phyloP scores from a whole-genome alignment of 1,284 basidiomycete species.

The Leccinum solheimii region DNA sequence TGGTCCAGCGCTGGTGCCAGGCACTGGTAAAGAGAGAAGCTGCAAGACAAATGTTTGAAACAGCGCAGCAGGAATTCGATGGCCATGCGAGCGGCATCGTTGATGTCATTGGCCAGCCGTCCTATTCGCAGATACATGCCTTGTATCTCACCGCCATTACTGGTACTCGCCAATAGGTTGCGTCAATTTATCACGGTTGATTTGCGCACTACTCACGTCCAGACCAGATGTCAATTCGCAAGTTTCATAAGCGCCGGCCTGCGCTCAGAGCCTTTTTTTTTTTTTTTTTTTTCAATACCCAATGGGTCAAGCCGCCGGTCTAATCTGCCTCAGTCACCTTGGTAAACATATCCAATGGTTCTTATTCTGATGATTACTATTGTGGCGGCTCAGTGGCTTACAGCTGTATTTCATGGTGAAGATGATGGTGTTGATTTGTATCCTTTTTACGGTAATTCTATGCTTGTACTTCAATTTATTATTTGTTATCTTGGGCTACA shows the following conservation, averaged over 20 bases:
- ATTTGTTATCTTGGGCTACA: too few relatives aligned
- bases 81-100: background rate
- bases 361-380: background rate
- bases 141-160: background rate
- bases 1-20: background rate
- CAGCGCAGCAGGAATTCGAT: background rate
- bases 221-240: background rate
- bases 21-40: background rate
- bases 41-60: background rate
- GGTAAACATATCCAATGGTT: background rate
- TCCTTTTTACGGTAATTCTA: background rate
- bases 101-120: background rate
- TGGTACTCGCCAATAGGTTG: background rate
- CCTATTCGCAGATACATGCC: background rate
- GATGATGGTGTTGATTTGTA: background rate
- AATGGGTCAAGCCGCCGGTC: background rate
- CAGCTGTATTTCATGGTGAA: background rate
- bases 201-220: background rate
- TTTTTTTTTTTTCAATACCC: background rate
- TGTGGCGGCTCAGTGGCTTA: background rate
- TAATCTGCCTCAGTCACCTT: background rate
- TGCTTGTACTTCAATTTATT: background rate
- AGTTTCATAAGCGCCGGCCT: background rate
- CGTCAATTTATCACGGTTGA: background rate
- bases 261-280: background rate